phyloP scores from a whole-genome alignment of 139 green algal species.

The Tetraselmis chui region DNA sequence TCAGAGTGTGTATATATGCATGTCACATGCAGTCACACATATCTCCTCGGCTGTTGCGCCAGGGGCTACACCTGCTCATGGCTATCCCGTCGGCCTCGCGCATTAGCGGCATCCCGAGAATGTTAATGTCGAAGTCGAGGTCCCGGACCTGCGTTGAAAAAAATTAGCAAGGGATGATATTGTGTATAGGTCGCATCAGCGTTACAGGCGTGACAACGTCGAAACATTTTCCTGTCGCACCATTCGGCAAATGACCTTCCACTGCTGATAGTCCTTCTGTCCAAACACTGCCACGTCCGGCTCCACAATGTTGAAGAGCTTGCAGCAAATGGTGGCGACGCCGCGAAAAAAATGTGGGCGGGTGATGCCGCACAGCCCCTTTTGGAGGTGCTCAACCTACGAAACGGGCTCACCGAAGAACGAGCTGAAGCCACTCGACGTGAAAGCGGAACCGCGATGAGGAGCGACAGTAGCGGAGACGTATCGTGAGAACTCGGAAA shows the following conservation, averaged over 20 bases:
- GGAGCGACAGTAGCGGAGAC: neutral
- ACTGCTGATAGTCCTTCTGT: conserved; percentile 97
- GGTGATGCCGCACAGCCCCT: conserved; percentile 69
- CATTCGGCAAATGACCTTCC: conserved; percentile 79
- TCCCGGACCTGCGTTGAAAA: conserved; percentile 63
- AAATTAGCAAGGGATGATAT: too few relatives aligned
- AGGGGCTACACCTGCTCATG: conserved; percentile 82
- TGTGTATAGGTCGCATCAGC: too few relatives aligned
- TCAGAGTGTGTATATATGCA: neutral
- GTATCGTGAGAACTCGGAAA: neutral
- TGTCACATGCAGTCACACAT: neutral
- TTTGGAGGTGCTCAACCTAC: conserved; percentile 70
- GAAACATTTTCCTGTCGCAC: too few relatives aligned
- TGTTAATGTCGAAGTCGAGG: conserved; percentile 80
- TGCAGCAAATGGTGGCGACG: conserved; percentile 76
- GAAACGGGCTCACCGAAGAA: too few relatives aligned
- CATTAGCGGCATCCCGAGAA: conserved; percentile 80
- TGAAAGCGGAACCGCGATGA: neutral
- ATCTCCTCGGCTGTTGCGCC: neutral
- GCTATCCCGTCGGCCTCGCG: conserved; percentile 88
- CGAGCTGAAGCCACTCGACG: too few relatives aligned
- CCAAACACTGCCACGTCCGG: conserved; percentile 94
- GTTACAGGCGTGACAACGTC: too few relatives aligned
- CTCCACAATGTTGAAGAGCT: conserved; percentile 96
- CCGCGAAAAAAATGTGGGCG: conserved; percentile 96